Base-by-base conservation (phyloP, 345 rosid genomes). In the Mallotus nudiflorus region DNA sequence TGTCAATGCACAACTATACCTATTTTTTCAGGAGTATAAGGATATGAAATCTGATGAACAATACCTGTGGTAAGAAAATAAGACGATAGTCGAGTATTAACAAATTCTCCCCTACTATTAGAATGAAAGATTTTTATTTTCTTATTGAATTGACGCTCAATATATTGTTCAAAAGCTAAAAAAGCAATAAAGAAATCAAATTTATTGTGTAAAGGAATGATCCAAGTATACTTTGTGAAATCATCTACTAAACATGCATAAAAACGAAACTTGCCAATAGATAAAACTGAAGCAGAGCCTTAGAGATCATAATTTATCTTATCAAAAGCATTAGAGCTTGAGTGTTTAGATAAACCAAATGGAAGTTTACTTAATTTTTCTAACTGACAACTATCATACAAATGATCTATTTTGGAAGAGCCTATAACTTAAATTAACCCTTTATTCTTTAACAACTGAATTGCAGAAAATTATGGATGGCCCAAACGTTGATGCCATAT, bases 241-340 rank as follows among this genome's bases (percentile, higher is more conserved):
- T 65, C 69, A 65, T 65, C 57, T 18, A 66, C 58, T 10, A 27
- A 55, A 9, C 56, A 52, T 3, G 56, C 27, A 52, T 52, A 52
- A 22, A 1, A 52, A 1, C 11, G 3, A 22, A 52, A 52, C n/a
- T 49, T 66, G 1, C 4, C 44, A 44, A 66, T 49, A 24, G 69
- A 66, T 29, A 66, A 49, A 31, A 66, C 19, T 19, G 69, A 57
- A 18, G 69, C 22, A 10, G 33, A 40, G 16, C 69, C 69, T 57
- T 25, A 48, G 6, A 52, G 11, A 52, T 52, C 56, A 52, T 12
- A 52, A 22, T 52, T 25, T 0, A 52, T 22, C 5, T 66, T 65
- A 11, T 65, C 55, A 65, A 65, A 65, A 3, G 16, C 16, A 65
- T 5, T 5, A 6, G 35, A 27, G 10, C 54, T 27, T 2, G 42